These are phyloP conservation scores for Solanum bulbocastanum DNA, from an alignment of 257 asterid genomes.

Conservation along the genomic window DNA sequence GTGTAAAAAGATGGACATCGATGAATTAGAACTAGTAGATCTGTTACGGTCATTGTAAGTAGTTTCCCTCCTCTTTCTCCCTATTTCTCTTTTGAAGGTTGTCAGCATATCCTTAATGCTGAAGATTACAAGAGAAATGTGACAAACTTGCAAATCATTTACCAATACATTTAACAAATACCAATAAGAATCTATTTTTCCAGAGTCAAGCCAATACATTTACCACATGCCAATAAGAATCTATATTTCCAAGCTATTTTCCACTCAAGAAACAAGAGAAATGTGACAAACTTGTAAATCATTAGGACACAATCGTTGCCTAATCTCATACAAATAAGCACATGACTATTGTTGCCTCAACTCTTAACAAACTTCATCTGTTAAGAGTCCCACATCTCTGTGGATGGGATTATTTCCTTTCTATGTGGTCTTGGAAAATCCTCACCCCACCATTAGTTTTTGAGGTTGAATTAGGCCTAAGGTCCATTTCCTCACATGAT, in stretches of 20 bases:
- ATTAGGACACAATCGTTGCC: neutral
- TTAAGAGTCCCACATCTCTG: neutral
- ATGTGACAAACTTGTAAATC: neutral
- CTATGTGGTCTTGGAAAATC: neutral
- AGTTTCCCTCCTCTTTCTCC: neutral
- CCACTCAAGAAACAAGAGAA: neutral
- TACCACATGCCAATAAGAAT: neutral
- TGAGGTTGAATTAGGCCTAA: neutral
- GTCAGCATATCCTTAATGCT: neutral
- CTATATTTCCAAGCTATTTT: neutral
- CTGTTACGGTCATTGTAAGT: neutral
- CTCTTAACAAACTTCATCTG: neutral
- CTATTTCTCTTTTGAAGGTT: neutral
- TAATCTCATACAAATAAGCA: neutral
- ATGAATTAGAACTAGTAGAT: neutral
- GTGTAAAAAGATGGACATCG: neutral
- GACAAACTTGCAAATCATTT: neutral
- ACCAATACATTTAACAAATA: neutral
- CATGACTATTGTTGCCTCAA: neutral
- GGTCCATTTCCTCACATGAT: neutral
- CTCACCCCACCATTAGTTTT: neutral
- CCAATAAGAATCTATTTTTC: neutral
- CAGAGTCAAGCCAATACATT: neutral
- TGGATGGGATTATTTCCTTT: neutral
- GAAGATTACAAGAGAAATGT: neutral